Base-by-base conservation (phyloP, 306 rosid genomes). In the Mimosa bimucronata region DNA sequence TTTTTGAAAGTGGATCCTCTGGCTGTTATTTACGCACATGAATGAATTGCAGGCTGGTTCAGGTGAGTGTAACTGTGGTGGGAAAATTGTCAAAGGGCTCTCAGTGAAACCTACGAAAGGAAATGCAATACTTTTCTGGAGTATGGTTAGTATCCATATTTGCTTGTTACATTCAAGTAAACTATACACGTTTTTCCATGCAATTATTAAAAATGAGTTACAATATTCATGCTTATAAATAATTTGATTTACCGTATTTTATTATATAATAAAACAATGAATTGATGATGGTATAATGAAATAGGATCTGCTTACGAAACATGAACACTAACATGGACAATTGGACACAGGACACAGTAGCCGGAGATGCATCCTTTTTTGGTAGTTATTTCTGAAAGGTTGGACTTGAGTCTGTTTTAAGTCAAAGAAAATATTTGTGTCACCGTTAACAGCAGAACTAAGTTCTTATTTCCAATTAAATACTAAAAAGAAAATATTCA, bases 101-200 rank as follows among this genome's bases (percentile, higher is more conserved):
- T 92, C 91, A 9, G 97, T 94, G 44, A 91, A 92, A 80, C 95
- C 98, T 44, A 72, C 25, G 61, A 90, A 88, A 89, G 98, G 98
- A 87, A 89, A 94, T 67, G 98, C 97, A 6, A 90, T 94, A 67
- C 97, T 94, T 75, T 94, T 94, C 82, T 94, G 97, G 98, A 94
- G 97, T 92, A 88, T 91, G 98, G 98, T 94, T 72, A 86, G 97
- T 86, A 62, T 64, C 84, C 74, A 66, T 78, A 16, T 58, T 74
- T 85, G 29, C 52, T 73, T 71, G 68, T 73, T 85, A 52, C 34
- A 31, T 57, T 37, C 7, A 9, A 23, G 50, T 30, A 71, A n/a
- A 9, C 14, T 10, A 72, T 1, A 48, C 25, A 66, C 50, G 72
- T 42, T 19, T 19, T 52, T 52, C 60, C 3, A 0, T 6, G 25